Evolutionary conservation across 768 basidiomycete genomes (phyloP).

Genomic region (Scleroderma citrinum): DNA sequence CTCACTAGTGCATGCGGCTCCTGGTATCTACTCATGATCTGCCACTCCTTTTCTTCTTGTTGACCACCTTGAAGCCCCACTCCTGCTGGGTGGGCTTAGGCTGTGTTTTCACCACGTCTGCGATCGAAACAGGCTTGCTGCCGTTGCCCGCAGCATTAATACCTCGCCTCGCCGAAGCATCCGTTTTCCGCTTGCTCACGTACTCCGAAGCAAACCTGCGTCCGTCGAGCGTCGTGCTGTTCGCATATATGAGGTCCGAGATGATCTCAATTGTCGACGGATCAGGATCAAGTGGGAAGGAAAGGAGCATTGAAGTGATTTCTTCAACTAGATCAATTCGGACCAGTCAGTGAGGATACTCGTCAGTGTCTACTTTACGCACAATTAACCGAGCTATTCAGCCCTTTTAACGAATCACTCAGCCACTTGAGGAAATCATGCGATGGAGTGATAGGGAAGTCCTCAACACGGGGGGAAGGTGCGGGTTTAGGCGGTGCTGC

Average conservation of each 20-base stretch:
- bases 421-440: conserved; percentile 93
- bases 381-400: conserved; percentile 54
- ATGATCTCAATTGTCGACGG: conserved; percentile 84
- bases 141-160: conserved; percentile 27
- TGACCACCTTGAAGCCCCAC: conserved; percentile 92
- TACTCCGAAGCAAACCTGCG: conserved; percentile 93
- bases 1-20: not conserved
- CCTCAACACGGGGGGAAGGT: conserved; percentile 47
- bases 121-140: conserved; percentile 64
- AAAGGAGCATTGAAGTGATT: conserved; percentile 90
- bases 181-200: conserved; percentile 78
- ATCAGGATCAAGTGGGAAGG: conserved; percentile 89
- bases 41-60: conserved; percentile 89
- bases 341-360: not conserved
- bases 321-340: conserved; percentile 68
- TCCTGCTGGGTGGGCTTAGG: conserved; percentile 72
- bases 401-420: conserved; percentile 73
- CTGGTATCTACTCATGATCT: conserved; percentile 35
- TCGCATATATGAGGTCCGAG: conserved; percentile 90
- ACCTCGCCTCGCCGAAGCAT: conserved; percentile 55
- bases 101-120: conserved; percentile 85
- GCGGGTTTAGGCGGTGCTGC: conserved; percentile 28
- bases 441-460: conserved; percentile 63
- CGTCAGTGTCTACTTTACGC: conserved; percentile 15
- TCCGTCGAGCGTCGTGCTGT: conserved; percentile 92